Percentiles rank a stretch among this genome's conserved stretches.
phyloP scores from a whole-genome alignment of 108 stramenopile species.

The Nitzschia palea region DNA sequence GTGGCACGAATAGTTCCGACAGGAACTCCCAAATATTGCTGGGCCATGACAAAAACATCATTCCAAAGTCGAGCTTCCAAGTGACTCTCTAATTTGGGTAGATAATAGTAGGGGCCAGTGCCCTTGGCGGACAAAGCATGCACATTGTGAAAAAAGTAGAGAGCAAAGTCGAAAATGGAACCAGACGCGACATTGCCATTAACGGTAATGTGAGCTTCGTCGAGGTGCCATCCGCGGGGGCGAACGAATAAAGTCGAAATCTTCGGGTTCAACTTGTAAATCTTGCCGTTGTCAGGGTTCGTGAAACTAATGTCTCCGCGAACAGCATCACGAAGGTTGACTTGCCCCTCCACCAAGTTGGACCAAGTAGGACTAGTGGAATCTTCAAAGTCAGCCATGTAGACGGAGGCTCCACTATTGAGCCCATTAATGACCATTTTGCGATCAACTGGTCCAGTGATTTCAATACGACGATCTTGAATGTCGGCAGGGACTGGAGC shows the following conservation, averaged over 20 bases:
- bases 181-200: conserved; percentile 84
- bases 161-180: conserved; percentile 87
- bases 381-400: conserved; percentile 97
- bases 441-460: conserved; percentile 88
- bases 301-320: conserved; percentile 83
- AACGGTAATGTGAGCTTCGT: conserved; percentile 89
- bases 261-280: conserved; percentile 74
- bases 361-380: conserved; percentile 83
- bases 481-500: conserved; percentile 84
- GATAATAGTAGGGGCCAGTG: conserved; percentile 86
- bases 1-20: conserved; percentile 86
- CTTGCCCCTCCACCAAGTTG: conserved; percentile 87
- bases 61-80: conserved; percentile 93
- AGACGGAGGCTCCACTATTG: conserved; percentile 87
- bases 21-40: conserved; percentile 83
- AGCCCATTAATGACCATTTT: conserved; percentile 97
- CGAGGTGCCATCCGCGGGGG: conserved; percentile 92
- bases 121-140: conserved; percentile 68
- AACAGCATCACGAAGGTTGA: conserved; percentile 91
- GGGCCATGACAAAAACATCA: conserved; percentile 85
- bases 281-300: conserved; percentile 78
- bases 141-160: conserved; percentile 93
- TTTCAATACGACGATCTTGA: conserved; percentile 88
- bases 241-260: conserved; percentile 82
- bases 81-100: conserved; percentile 90